Evolutionary conservation across 371 early-diverging fungal genomes (phyloP), one percentile per base, ranked within the genome.

Genomic region (Mucor sp.): DNA sequence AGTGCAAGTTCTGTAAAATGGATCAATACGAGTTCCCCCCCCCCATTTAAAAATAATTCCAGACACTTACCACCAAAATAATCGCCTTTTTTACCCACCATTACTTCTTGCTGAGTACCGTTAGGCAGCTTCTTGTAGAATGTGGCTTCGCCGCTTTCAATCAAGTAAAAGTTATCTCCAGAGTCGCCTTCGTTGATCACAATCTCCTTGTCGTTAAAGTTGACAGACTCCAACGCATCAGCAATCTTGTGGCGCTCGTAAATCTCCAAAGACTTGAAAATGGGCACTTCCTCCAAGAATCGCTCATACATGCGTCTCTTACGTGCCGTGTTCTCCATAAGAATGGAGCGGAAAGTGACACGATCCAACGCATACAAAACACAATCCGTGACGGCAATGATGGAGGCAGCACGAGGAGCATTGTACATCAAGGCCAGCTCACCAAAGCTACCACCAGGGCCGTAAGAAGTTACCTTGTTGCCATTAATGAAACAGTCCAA

Each of bases 341-440:
- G 63, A 58, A 91, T 93, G 9, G 87, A 79, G 19, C 92, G 85
- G 78, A 93, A 94, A 4, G 93, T 92, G 57, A 91, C 85, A 56
- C 94, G 87, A 78, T 92, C 93, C n/a, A 94, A 71, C 3, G 92
- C 94, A 93, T 95, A 96, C 1, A 95, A 85, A 8, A 86, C 81
- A 60, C 86, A 86, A 37, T 90, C 89, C 0, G 78, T 77, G 1
- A 87, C 87, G 6, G 92, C 89, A 8, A 74, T 62, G 41, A 96
- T 91, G 32, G 95, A 93, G 25, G 97, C 95, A 14, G 97, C 95
- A 62, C 97, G 85, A 0, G 95, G 93, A 1, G 93, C 91, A 78
- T 93, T 94, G 80, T 96, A 95, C 90, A 96, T 94, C 23, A 96
- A 78, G 4, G 97, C 95, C 57, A 96, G 79, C 77, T 96, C 95